phyloP scores from a whole-genome alignment of 2,329 filamentous ascomycete species.

The Neofusicoccum sp. region DNA sequence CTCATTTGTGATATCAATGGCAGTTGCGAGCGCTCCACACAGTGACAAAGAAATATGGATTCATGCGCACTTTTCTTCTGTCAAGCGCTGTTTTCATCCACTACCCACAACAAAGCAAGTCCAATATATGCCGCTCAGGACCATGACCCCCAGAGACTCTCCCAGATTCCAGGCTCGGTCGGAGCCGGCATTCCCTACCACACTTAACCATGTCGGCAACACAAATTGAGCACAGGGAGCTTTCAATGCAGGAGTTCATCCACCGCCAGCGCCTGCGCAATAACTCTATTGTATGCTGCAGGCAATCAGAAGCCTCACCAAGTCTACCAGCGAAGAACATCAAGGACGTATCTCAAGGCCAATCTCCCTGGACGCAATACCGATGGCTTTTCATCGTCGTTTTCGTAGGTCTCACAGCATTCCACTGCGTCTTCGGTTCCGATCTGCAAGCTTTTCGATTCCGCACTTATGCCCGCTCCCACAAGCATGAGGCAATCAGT shows the following conservation, averaged over 20 bases:
- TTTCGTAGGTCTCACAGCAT: background rate
- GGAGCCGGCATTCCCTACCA: background rate
- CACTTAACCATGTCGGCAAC: background rate
- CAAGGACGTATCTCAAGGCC: background rate
- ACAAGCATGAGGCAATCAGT: background rate
- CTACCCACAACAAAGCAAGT: background rate
- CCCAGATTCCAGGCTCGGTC: background rate
- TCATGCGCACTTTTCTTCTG: background rate
- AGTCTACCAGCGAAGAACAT: background rate
- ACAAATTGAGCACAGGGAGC: background rate
- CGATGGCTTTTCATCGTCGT: background rate
- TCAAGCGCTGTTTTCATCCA: slow-evolving; percentile 11
- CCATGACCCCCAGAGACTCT: background rate
- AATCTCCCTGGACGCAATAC: background rate
- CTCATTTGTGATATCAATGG: too few species aligned
- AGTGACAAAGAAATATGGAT: too few species aligned
- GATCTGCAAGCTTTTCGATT: background rate
- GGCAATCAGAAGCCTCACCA: too few species aligned
- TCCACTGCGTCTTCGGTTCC: background rate
- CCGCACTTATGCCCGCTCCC: background rate
- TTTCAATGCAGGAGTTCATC: slow-evolving; percentile 2
- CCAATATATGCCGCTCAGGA: too few species aligned
- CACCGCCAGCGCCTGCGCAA: background rate
- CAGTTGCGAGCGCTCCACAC: too few species aligned
- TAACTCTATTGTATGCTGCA: too few species aligned